A percentile compares a stretch with the other conserved stretches of the same genome.
Conservation (phyloP, 2,329 filamentous ascomycete species). For the Tolypocladium tundrense region DNA sequence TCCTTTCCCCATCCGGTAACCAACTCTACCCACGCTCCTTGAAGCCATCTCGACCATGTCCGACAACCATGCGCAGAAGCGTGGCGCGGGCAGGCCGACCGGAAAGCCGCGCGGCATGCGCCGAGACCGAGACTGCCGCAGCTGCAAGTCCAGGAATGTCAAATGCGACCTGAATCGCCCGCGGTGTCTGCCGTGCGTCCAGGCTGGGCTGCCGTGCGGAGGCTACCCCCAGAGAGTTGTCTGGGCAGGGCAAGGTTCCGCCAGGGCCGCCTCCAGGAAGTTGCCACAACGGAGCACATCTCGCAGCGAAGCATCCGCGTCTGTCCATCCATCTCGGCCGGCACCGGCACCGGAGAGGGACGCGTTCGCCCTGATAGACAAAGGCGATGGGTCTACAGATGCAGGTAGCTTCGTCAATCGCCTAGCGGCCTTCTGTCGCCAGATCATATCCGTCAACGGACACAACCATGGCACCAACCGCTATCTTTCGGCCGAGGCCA, state of each 20-base stretch:
- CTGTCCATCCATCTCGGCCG: conserved; percentile 1
- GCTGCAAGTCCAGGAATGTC: conserved; percentile 13
- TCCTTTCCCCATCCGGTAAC: conserved; percentile 6
- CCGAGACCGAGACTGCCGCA: conserved; percentile 17
- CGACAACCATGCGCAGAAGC: neutral
- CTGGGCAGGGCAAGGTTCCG: conserved; percentile 12
- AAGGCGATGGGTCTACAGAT: no score
- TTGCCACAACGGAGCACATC: neutral
- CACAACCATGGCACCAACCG: neutral
- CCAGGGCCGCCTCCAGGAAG: neutral
- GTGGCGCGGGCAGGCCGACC: conserved; percentile 1
- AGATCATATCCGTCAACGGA: conserved; percentile 11
- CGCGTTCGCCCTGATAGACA: neutral
- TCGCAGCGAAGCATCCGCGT: neutral
- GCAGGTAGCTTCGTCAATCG: conserved; percentile 8
- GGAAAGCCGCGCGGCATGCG: conserved; percentile 18
- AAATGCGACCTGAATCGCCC: conserved; percentile 19
- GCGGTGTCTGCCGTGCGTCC: conserved; percentile 13
- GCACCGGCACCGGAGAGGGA: neutral
- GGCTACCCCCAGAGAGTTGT: conserved; percentile 21
- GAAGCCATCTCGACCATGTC: neutral
- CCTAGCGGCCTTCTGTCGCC: conserved; percentile 12
- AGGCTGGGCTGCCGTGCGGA: conserved; percentile 17
- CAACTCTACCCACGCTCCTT: neutral
- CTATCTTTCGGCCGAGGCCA: conserved; percentile 9